Conservation (phyloP, 1,139 yeast species). For the Geotrichum phurueaensis region DNA sequence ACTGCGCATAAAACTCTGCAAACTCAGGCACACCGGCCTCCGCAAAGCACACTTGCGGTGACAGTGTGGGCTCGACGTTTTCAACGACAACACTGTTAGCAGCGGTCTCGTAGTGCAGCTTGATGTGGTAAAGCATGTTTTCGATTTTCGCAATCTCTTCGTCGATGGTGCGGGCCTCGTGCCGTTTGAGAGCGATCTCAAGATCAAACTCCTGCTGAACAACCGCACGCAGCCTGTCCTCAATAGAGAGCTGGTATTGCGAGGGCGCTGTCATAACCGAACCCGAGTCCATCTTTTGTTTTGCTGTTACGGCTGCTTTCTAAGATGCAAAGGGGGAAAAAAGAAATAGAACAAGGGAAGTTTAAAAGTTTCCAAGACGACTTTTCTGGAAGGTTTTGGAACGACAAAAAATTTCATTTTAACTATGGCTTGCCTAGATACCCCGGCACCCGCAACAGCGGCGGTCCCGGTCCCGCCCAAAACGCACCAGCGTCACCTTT, state of each 20-base stretch:
- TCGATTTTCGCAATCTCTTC: conserved; percentile 62
- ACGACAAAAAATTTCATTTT: neutral
- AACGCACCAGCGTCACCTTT: neutral
- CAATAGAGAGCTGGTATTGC: neutral
- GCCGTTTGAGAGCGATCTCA: conserved; percentile 64
- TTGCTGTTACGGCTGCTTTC: neutral
- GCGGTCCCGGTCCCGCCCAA: neutral
- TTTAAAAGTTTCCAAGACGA: neutral
- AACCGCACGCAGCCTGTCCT: conserved; percentile 23
- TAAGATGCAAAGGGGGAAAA: neutral
- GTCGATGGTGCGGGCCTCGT: conserved; percentile 53
- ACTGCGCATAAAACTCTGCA: conserved; percentile 43
- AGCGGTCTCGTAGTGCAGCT: conserved; percentile 24
- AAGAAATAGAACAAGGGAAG: neutral
- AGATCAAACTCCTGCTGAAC: conserved; percentile 51
- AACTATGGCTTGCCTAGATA: neutral
- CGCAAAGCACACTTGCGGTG: neutral
- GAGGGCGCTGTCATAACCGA: neutral
- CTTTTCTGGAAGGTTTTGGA: neutral
- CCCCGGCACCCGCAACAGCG: neutral
- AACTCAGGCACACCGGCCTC: conserved; percentile 47
- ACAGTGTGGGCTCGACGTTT: neutral
- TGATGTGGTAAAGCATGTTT: conserved; percentile 44
- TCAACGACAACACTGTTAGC: conserved; percentile 3
- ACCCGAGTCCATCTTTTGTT: neutral